Base-by-base conservation (phyloP, 495 filamentous ascomycete genomes). In the Evansstolkia leycettana region DNA sequence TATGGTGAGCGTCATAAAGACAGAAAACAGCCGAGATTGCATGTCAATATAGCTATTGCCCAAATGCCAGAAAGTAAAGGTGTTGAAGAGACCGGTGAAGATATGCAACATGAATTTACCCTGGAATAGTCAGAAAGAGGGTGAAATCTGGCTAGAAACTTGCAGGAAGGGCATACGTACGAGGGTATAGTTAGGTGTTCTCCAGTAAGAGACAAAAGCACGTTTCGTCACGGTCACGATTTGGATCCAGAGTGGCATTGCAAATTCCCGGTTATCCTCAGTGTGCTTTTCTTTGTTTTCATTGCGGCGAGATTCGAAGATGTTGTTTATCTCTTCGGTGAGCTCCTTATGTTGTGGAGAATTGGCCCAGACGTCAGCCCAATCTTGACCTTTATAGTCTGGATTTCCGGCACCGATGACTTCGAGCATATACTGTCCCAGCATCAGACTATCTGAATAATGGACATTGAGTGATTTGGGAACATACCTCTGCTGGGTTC, bases 1-100 rank as follows among this genome's bases (percentile, higher is more conserved):
- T 33, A 79, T 75, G 13, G 78, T 81, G 10, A 80, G 62, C 8
- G 73, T 71, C 74, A 84, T 76, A 54, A 86, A 86, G 35, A 82
- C 61, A 19, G 76, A 73, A 51, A 84, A 85, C 0, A 84, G 57
- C 15, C 71, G 60, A 7, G 69, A 72, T 43, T 78, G 72, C 68
- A 77, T 74, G 50, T 76, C 78, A 23, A 74, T 67, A 17, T 64
- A 61, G 9, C 65, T 69, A 33, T 69, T 53, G 2, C 71, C 66
- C 2, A 78, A 44, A 36, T 80, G 55, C 55, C 71, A 78, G 54
- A 82, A 82, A 1, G 76, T 77, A 42, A 78, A 78, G 2, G 68
- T 70, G 40, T 73, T 75, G 54, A 79, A 78, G 27, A 84, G 67
- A 8, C 74, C 76, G 1, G 73, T 78, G 36, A 75, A 65, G 5